Percentiles rank a stretch among this genome's conserved stretches.
These are phyloP conservation scores for Phytophthora citricola DNA, from an alignment of 352 stramenopile species.

Conservation along the genomic window DNA sequence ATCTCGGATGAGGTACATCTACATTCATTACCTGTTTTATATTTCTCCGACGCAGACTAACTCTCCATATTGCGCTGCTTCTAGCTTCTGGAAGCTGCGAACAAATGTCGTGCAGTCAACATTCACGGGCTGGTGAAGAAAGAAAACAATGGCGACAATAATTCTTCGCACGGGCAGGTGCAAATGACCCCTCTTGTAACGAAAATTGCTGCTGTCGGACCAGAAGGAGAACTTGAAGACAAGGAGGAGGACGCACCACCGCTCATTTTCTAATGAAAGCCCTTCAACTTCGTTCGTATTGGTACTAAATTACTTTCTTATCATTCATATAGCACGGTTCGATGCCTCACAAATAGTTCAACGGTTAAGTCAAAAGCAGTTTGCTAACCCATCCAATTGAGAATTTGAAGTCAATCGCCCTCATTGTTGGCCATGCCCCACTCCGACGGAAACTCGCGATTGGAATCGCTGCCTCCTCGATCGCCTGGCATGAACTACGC, in stretches of 20 bases:
- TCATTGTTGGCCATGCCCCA: neutral
- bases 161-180: neutral
- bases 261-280: constrained; percentile 33
- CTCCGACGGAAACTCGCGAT: neutral
- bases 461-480: neutral
- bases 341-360: constrained; percentile 1
- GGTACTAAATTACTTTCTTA: too few species aligned
- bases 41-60: neutral
- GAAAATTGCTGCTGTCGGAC: constrained; percentile 16
- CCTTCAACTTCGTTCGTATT: too few species aligned
- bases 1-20: constrained; percentile 37
- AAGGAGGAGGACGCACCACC: constrained; percentile 37
- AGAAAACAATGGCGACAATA: constrained; percentile 25
- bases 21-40: neutral
- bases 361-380: neutral
- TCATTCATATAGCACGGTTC: too few species aligned
- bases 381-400: neutral
- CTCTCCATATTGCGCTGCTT: neutral
- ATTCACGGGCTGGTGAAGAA: constrained; percentile 37
- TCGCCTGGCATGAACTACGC: neutral
- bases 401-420: neutral
- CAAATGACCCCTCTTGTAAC: constrained; percentile 39
- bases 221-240: constrained; percentile 17
- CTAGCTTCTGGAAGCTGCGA: constrained; percentile 33
- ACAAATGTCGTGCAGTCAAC: constrained; percentile 22